Conservation (phyloP, 306 rosid species). For the Delonix regia region DNA sequence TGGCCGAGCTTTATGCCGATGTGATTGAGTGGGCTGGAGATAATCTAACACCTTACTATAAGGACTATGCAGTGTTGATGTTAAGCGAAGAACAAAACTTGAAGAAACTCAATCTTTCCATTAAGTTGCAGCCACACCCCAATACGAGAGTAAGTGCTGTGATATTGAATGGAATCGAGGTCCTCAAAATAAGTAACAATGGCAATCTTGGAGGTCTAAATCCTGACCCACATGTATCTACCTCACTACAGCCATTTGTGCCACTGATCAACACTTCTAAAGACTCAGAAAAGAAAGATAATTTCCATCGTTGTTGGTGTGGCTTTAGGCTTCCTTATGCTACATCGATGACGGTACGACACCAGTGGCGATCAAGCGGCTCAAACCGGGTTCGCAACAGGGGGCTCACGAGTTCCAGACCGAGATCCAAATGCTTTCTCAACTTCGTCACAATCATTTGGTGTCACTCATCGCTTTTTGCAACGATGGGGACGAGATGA, state of each 20-base stretch:
- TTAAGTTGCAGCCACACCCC: neutral
- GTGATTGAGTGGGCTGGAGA: rapidly evolving
- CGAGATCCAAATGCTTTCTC: neutral
- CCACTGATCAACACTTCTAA: neutral
- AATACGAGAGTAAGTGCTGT: neutral
- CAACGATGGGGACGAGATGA: too few relatives aligned
- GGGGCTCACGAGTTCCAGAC: too few relatives aligned
- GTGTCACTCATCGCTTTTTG: neutral
- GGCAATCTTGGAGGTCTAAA: neutral
- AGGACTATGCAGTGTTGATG: slow-evolving; percentile 26
- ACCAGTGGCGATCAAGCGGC: too few relatives aligned
- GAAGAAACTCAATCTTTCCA: neutral
- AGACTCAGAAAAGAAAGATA: neutral
- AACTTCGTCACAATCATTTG: neutral
- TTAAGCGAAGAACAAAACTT: neutral
- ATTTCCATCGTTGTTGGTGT: neutral
- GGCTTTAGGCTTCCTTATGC: neutral
- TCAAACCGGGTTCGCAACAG: too few relatives aligned
- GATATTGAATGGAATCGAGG: neutral
- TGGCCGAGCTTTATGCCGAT: slow-evolving; percentile 32
- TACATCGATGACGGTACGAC: neutral
- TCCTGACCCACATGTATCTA: neutral
- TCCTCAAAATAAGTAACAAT: neutral
- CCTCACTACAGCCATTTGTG: neutral
- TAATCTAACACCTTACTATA: neutral